Evolutionary conservation across 495 filamentous ascomycete species (phyloP), one percentile per base, ranked within the genome.

Genomic region (Schizothecium vesticola): DNA sequence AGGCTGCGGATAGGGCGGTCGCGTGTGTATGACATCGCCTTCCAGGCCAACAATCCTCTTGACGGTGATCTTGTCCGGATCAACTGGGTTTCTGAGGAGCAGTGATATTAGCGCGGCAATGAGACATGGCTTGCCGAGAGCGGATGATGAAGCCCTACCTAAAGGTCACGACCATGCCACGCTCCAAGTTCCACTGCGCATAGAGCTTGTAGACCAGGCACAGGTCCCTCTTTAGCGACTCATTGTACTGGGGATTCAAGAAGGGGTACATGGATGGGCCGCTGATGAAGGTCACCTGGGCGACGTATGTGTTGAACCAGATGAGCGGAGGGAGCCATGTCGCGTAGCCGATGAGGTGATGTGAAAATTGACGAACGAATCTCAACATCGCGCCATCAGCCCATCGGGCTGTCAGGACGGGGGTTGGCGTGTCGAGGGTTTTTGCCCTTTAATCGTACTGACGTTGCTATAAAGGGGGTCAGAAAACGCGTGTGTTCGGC

Each of bases 231-330:
- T 82, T 81, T 24, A 86, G 80, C 59, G 81, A 85, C 69, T 84
- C 77, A 56, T 88, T 82, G 74, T 80, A 89, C 60, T 88, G 83
- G 56, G 87, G 81, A 69, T 93, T 93, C 12, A 94, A 73, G 76
- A 86, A 90, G 0, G 91, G 91, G 64, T 89, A 91, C 91, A 94
- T 94, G 19, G 87, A 90, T 23, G 86, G 80, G 3, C 91, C 91
- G 28, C 78, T 81, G 70, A 93, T 87, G 79, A 82, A 82, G 71
- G 87, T 87, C 28, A 90, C 69, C 68, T 89, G 82, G 61, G 84
- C 81, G 63, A 92, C 80, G 71, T 90, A 81, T 59, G 84, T 81
- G 61, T 87, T 86, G 79, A 92, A 85, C 79, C 87, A 89, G 57
- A 89, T 82, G 25, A 85, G 75, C 28, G 90, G 85, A 1, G 90